phyloP scores from a whole-genome alignment of 2,329 filamentous ascomycete species.

The Pyricularia sp. region DNA sequence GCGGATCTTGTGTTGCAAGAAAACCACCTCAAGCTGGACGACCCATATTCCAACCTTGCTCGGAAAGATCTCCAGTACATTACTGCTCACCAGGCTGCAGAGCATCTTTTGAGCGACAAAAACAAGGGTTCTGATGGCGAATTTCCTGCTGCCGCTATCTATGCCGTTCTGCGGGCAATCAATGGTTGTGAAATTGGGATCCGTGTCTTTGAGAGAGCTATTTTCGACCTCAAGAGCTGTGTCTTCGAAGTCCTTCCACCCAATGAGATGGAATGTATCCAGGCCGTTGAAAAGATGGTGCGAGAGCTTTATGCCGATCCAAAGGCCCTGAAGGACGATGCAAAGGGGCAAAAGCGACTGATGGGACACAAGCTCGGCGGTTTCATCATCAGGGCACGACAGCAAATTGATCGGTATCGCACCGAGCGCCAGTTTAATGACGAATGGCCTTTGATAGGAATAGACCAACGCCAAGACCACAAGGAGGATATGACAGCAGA shows the following conservation, averaged over 20 bases:
- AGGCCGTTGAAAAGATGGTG: slow-evolving; percentile 39
- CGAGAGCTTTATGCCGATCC: slow-evolving; percentile 40
- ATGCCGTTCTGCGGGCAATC: slow-evolving; percentile 62
- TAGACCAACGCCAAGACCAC: background rate
- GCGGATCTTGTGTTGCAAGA: slow-evolving; percentile 36
- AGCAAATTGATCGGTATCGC: slow-evolving; percentile 42
- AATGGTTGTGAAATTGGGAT: slow-evolving; percentile 52
- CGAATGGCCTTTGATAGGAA: slow-evolving; percentile 16
- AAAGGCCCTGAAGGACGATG: slow-evolving; percentile 11
- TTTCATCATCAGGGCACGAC: slow-evolving; percentile 41
- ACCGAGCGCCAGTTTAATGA: slow-evolving; percentile 23
- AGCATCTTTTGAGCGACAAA: background rate
- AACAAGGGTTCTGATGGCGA: slow-evolving; percentile 15
- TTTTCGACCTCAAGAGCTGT: slow-evolving; percentile 31
- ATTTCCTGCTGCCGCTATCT: slow-evolving; percentile 42
- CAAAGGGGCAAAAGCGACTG: slow-evolving; percentile 9
- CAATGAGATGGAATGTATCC: slow-evolving; percentile 41
- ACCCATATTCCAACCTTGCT: slow-evolving; percentile 30
- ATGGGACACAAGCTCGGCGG: slow-evolving; percentile 19
- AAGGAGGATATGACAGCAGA: background rate
- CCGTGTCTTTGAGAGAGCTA: slow-evolving; percentile 36
- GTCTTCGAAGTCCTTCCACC: slow-evolving; percentile 54
- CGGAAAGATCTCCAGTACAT: background rate
- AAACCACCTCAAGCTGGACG: slow-evolving; percentile 38
- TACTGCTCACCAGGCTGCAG: slow-evolving; percentile 1